These are phyloP conservation scores for Elsinoe ampelina DNA, from an alignment of 2,329 filamentous ascomycete species.

Conservation along the genomic window DNA sequence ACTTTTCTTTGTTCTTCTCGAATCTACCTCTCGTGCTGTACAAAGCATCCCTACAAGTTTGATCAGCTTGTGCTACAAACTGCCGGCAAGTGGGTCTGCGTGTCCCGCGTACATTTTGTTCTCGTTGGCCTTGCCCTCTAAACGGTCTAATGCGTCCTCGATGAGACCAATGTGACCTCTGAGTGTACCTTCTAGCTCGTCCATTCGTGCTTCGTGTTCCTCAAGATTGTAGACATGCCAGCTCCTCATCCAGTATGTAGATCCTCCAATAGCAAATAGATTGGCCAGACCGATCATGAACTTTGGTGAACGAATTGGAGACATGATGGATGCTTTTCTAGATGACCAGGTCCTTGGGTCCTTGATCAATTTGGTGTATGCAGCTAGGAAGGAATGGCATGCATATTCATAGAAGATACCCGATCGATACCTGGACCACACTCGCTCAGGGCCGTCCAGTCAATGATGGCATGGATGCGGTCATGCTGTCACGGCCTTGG, in stretches of 20 bases:
- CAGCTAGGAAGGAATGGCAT: not conserved
- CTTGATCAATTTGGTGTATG: not conserved
- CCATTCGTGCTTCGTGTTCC: conserved; percentile 40
- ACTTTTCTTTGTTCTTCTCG: conserved; percentile 19
- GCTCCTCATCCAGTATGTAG: conserved; percentile 16
- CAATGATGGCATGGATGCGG: conserved; percentile 9
- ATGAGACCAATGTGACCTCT: conserved; percentile 40
- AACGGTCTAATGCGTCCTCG: conserved; percentile 36
- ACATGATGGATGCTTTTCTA: not conserved
- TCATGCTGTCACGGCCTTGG: conserved; percentile 11
- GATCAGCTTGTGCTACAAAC: not conserved
- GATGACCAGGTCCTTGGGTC: not conserved
- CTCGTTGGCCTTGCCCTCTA: conserved; percentile 33
- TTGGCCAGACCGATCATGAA: conserved; percentile 18
- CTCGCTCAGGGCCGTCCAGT: not conserved
- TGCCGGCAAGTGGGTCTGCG: conserved; percentile 2
- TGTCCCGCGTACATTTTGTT: conserved; percentile 29
- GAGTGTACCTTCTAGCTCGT: conserved; percentile 40
- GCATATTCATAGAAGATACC: not conserved
- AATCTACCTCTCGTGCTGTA: conserved; percentile 24
- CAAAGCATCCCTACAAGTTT: conserved; percentile 19
- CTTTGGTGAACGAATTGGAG: conserved; percentile 14
- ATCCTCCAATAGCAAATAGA: conserved; percentile 17
- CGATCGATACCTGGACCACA: not conserved
- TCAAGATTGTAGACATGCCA: conserved; percentile 36